Evolutionary conservation across 2,329 filamentous ascomycete species (phyloP), one percentile per base, ranked within the genome.

Genomic region (Monilinia fructicola): DNA sequence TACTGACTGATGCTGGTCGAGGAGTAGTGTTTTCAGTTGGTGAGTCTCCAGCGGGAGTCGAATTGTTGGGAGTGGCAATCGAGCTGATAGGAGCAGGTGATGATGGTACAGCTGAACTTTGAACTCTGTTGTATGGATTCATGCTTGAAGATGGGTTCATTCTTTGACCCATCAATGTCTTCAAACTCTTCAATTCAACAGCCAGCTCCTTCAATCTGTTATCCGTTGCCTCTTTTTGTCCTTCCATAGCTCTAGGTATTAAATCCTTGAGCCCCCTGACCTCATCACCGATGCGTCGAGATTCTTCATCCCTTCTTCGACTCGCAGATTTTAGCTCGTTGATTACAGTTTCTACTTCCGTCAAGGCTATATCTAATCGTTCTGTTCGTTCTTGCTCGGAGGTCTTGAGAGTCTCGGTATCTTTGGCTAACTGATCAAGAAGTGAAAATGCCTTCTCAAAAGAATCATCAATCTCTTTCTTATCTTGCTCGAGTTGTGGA

Each of bases 401-500:
- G 5, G 87, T 84, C 80, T 99, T 99, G 68, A 99, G 85, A 11
- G 88, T 85, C 64, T 93, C 88, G 0, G 95, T 99, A 77, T 99
- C 96, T 73, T 92, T 91, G 48, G 91, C 87, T 1, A 99, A 85
- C 76, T 98, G 95, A 68, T 99, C 95, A 14, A 99, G 88, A 18
- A 98, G 85, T 23, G 89, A 83, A 77, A 99, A 99, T 2, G 94
- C 92, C 74, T 91, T 91, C 73, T 95, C 91, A 78, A 99, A 99
- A 67, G 94, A 90, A 70, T 93, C 93, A 77, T 98, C 93, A 67
- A 99, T 93, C 50, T 87, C 87, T 69, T 92, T 87, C 79, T 99
- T 99, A 78, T 99, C 95, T 77, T 96, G 90, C 75, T 97, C 92
- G 12, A 99, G 83, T 76, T 96, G 93, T 66, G 96, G 93, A 12